Evolutionary conservation across 495 filamentous ascomycete species (phyloP).

Genomic region (Neurospora hispaniola): DNA sequence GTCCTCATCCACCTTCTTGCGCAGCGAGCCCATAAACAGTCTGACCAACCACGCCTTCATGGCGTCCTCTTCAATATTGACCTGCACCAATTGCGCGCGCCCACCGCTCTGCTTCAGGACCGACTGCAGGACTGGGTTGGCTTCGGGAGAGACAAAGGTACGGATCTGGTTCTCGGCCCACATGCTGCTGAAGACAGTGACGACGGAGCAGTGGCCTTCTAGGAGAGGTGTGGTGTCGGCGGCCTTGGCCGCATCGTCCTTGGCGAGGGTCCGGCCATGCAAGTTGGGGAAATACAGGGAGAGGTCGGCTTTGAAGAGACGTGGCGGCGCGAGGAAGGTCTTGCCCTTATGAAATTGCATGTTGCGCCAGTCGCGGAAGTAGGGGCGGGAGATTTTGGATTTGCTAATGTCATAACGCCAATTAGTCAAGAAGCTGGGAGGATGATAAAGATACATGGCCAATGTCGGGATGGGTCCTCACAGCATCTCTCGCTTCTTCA

Average conservation of each 20-base stretch:
- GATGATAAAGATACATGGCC: neutral
- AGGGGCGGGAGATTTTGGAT: conserved; percentile 59
- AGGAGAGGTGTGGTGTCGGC: conserved; percentile 65
- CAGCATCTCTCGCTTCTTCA: conserved; percentile 61
- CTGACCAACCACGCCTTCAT: conserved; percentile 66
- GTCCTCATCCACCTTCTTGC: conserved; percentile 41
- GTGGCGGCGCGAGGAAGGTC: conserved; percentile 68
- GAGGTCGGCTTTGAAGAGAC: conserved; percentile 61
- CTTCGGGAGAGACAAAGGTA: conserved; percentile 51
- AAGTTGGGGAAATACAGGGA: conserved; percentile 93
- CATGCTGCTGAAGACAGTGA: conserved; percentile 64
- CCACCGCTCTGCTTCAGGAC: conserved; percentile 36
- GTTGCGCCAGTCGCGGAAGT: conserved; percentile 88
- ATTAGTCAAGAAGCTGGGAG: neutral
- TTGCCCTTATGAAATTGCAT: conserved; percentile 77
- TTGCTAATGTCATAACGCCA: conserved; percentile 23
- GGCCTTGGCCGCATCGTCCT: conserved; percentile 19
- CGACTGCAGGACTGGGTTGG: conserved; percentile 54
- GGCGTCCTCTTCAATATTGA: conserved; percentile 77
- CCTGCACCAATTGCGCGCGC: conserved; percentile 59
- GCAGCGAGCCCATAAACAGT: conserved; percentile 53
- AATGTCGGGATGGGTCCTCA: conserved; percentile 27
- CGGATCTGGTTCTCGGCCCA: conserved; percentile 80
- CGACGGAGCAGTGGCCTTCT: conserved; percentile 59
- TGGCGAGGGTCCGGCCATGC: conserved; percentile 58